These are phyloP conservation scores for Exophiala viscosa DNA, from an alignment of 2,329 filamentous ascomycete species.

Conservation along the genomic window DNA sequence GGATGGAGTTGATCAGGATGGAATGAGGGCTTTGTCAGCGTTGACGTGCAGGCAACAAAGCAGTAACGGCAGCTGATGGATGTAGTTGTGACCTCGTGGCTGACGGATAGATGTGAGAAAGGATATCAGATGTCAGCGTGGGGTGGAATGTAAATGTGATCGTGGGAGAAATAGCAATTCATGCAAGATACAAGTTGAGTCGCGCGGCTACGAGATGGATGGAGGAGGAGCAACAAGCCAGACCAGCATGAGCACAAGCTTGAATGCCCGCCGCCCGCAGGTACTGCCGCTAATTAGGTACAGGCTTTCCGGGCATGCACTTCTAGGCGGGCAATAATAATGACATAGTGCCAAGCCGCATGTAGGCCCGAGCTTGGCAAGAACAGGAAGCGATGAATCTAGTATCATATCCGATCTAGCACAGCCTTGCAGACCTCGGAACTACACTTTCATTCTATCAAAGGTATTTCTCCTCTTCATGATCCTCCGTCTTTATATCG, in stretches of 20 bases:
- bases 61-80: constrained; percentile 10
- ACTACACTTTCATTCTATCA: background rate
- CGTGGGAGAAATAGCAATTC: background rate
- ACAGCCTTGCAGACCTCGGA: background rate
- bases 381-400: background rate
- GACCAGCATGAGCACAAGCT: background rate
- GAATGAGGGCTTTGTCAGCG: constrained; percentile 20
- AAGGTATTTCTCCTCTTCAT: background rate
- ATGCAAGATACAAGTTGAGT: constrained; percentile 10
- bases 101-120: constrained; percentile 8
- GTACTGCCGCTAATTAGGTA: background rate
- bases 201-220: background rate
- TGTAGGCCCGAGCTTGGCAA: background rate
- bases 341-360: constrained; percentile 1
- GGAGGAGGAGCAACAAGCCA: background rate
- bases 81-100: constrained; percentile 11
- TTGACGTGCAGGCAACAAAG: constrained; percentile 15
- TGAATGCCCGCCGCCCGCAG: background rate
- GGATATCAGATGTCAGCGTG: constrained; percentile 20
- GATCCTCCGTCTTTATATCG: no score
- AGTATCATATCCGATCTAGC: background rate
- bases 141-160: constrained; percentile 6
- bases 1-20: constrained; percentile 5
- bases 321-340: background rate
- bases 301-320: background rate